Evolutionary conservation across 2,329 filamentous ascomycete species (phyloP).

Genomic region (Calonectria pauciramosa): DNA sequence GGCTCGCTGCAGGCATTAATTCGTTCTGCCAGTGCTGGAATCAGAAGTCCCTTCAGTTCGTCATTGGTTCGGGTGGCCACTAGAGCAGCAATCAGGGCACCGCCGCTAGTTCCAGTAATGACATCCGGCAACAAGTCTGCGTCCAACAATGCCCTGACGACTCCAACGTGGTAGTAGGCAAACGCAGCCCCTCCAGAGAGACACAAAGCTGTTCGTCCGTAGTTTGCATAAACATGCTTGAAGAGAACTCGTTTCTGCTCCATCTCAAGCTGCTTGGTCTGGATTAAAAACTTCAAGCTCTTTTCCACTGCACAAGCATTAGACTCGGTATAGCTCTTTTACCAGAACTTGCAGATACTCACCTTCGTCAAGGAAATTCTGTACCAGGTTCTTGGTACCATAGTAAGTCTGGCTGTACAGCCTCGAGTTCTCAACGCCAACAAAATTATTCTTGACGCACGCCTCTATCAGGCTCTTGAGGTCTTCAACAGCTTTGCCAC

Average conservation of each 20-base stretch:
- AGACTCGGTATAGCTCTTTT: constrained; percentile 14
- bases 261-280: constrained; percentile 74
- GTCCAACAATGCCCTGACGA: constrained; percentile 90
- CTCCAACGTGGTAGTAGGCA: constrained; percentile 96
- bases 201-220: constrained; percentile 91
- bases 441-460: constrained; percentile 98
- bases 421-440: constrained; percentile 91
- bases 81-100: constrained; percentile 88
- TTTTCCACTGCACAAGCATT: constrained; percentile 68
- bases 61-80: constrained; percentile 92
- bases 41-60: constrained; percentile 86
- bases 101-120: constrained; percentile 96
- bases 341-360: constrained; percentile 38
- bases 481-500: constrained; percentile 75
- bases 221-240: constrained; percentile 91
- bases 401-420: constrained; percentile 99
- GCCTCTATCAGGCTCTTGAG: constrained; percentile 85
- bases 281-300: constrained; percentile 75
- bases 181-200: constrained; percentile 94
- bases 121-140: constrained; percentile 89
- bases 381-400: constrained; percentile 94
- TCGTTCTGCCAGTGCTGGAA: constrained; percentile 86
- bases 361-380: constrained; percentile 90
- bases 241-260: constrained; percentile 87
- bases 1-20: constrained; percentile 90